Evolutionary conservation across 2,329 filamentous ascomycete species (phyloP).

Genomic region (Sarocladiaceae sp.): DNA sequence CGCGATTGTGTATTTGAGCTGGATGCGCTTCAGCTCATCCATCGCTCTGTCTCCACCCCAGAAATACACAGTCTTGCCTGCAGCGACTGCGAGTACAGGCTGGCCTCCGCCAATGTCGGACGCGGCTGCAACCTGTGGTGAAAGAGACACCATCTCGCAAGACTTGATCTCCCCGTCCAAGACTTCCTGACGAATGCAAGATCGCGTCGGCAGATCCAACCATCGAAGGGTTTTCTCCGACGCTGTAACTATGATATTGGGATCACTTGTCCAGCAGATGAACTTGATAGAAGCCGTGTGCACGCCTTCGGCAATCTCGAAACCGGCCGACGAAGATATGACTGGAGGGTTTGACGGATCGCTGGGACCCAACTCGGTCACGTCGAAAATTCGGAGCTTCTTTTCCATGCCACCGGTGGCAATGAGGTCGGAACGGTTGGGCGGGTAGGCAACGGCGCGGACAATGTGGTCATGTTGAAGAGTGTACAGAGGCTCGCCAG

Average conservation of each 20-base stretch:
- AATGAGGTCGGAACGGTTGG: slow-evolving; percentile 73
- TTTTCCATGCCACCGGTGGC: slow-evolving; percentile 95
- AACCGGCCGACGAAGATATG: slow-evolving; percentile 57
- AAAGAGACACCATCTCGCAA: slow-evolving; percentile 76
- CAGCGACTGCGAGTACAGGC: slow-evolving; percentile 78
- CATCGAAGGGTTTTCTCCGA: slow-evolving; percentile 89
- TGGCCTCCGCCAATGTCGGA: slow-evolving; percentile 60
- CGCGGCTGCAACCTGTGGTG: slow-evolving; percentile 50
- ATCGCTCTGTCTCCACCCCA: slow-evolving; percentile 72
- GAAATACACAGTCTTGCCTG: slow-evolving; percentile 91
- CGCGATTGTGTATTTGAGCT: slow-evolving; percentile 77
- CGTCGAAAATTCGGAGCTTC: slow-evolving; percentile 89
- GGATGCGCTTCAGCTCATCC: slow-evolving; percentile 68
- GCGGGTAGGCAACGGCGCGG: slow-evolving; percentile 83
- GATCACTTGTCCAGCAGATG: slow-evolving; percentile 87
- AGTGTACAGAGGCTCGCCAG: slow-evolving; percentile 80
- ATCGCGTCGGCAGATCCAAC: slow-evolving; percentile 79
- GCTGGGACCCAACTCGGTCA: slow-evolving; percentile 52
- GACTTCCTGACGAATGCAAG: slow-evolving; percentile 67
- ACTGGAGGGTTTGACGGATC: slow-evolving; percentile 34
- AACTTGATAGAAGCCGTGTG: slow-evolving; percentile 91
- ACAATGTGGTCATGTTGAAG: slow-evolving; percentile 94
- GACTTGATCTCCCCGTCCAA: slow-evolving; percentile 84
- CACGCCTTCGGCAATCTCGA: slow-evolving; percentile 80
- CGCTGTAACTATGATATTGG: slow-evolving; percentile 83